Conservation (phyloP, 768 basidiomycete genomes). For the Cubamyces sp. region DNA sequence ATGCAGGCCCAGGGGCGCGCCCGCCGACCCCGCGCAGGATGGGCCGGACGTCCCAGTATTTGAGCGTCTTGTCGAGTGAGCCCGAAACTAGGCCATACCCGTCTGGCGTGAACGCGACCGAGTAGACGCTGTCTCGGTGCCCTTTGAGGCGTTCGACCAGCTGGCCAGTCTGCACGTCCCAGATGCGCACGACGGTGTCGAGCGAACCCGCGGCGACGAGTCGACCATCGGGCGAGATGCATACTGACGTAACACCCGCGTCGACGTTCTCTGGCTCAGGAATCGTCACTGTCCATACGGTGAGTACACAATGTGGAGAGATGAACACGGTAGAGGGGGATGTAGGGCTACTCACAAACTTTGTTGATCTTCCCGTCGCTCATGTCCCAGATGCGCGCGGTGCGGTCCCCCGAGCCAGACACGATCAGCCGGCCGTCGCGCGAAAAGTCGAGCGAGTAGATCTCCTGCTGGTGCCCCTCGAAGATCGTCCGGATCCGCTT, state of each 20-base stretch:
- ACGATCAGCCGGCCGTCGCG: slow-evolving; percentile 85
- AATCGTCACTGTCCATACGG: slow-evolving; percentile 39
- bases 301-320: background rate
- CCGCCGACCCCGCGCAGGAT: slow-evolving; percentile 30
- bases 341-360: slow-evolving; percentile 31
- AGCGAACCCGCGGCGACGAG: slow-evolving; percentile 63
- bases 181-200: slow-evolving; percentile 70
- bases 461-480: slow-evolving; percentile 90
- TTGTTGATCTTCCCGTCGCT: slow-evolving; percentile 46
- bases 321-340: background rate
- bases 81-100: slow-evolving; percentile 88
- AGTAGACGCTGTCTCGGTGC: slow-evolving; percentile 67
- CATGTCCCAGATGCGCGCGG: slow-evolving; percentile 65
- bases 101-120: slow-evolving; percentile 89
- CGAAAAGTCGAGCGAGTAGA: slow-evolving; percentile 93
- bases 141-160: slow-evolving; percentile 61
- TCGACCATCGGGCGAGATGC: slow-evolving; percentile 61
- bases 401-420: slow-evolving; percentile 84
- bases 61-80: slow-evolving; percentile 69
- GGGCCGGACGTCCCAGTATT: slow-evolving; percentile 60
- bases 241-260: slow-evolving; percentile 64
- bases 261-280: slow-evolving; percentile 55
- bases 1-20: slow-evolving; percentile 18
- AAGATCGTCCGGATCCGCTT: slow-evolving; percentile 80
- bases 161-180: slow-evolving; percentile 64